Evolutionary conservation across 1,284 basidiomycete genomes (phyloP).

Genomic region (Xerocomus cyaneibrunnescens): DNA sequence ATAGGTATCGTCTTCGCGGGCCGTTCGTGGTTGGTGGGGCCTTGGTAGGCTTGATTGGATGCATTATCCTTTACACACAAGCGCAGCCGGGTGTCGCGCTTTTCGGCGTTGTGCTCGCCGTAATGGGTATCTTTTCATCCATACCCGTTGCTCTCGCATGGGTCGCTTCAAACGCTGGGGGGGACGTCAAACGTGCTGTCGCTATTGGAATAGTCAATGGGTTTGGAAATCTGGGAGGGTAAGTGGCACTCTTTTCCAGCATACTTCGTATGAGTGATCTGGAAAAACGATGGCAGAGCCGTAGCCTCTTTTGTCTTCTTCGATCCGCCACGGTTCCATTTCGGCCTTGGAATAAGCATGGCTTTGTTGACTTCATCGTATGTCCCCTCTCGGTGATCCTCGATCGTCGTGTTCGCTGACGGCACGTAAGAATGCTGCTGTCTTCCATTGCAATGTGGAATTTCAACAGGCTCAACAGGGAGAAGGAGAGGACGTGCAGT

Average conservation of each 20-base stretch:
- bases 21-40: constrained; percentile 42
- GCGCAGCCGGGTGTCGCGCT: constrained; percentile 41
- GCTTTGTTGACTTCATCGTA: constrained; percentile 25
- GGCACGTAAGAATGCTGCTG: constrained; percentile 23
- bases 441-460: constrained; percentile 38
- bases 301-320: constrained; percentile 47
- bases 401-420: neutral
- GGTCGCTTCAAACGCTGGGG: constrained; percentile 55
- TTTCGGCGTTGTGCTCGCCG: constrained; percentile 48
- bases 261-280: neutral
- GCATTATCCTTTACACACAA: constrained; percentile 42
- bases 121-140: constrained; percentile 52
- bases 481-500: constrained; percentile 40
- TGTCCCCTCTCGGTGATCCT: constrained; percentile 2
- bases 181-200: constrained; percentile 51
- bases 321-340: constrained; percentile 45
- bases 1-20: constrained; percentile 42
- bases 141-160: constrained; percentile 56
- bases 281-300: constrained; percentile 29
- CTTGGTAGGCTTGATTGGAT: constrained; percentile 42
- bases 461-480: constrained; percentile 39
- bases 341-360: constrained; percentile 49
- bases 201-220: constrained; percentile 56
- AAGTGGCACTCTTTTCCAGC: neutral
- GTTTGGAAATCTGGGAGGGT: constrained; percentile 55